These are phyloP conservation scores for Trichoderma citrinoviride DNA, from an alignment of 2,329 filamentous ascomycete species.

Conservation along the genomic window DNA sequence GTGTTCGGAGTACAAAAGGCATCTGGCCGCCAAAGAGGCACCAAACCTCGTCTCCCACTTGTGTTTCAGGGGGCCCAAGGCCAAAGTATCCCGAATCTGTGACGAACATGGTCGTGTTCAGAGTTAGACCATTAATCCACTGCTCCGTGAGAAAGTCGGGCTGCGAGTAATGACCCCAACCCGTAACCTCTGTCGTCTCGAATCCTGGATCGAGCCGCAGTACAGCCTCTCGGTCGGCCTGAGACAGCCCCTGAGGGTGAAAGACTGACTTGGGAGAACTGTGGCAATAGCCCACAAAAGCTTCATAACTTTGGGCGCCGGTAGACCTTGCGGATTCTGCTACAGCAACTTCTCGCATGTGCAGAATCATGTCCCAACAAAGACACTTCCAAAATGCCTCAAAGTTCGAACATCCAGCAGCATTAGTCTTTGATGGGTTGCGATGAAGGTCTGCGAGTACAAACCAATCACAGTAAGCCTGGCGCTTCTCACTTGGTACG, in stretches of 20 bases:
- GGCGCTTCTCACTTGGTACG: neutral
- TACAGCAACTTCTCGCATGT: neutral
- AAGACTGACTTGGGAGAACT: neutral
- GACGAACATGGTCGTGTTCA: neutral
- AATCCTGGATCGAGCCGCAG: neutral
- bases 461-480: neutral
- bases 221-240: neutral
- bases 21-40: neutral
- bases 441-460: neutral
- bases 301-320: neutral
- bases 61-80: neutral
- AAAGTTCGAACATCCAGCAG: neutral
- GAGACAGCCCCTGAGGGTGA: neutral
- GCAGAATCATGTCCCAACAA: neutral
- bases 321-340: neutral
- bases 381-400: constrained; percentile 4
- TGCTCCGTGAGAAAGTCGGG: neutral
- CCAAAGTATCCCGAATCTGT: neutral
- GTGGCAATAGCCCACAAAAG: neutral
- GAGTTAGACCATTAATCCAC: neutral
- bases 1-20: neutral
- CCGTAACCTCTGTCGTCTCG: neutral
- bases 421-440: neutral
- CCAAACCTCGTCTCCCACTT: neutral
- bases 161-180: neutral